Conservation (phyloP, 805 yeast species). For the Nakazawaea wyomingensis region DNA sequence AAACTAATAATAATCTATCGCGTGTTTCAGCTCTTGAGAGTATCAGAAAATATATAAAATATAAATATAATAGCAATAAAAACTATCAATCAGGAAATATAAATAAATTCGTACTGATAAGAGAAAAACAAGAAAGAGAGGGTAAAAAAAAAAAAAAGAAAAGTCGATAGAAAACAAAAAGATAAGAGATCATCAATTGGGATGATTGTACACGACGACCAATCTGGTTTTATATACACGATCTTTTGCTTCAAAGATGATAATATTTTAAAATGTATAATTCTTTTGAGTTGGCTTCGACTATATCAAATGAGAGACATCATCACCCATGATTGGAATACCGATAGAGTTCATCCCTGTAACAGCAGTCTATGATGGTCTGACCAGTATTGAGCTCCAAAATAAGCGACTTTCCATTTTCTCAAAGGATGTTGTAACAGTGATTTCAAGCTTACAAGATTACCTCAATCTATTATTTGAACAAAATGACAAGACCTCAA, state of each 20-base stretch:
- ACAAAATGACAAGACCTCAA: background rate
- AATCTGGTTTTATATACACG: background rate
- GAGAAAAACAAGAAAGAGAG: background rate
- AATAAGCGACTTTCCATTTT: slow-evolving; percentile 1
- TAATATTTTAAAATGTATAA: background rate
- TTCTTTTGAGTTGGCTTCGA: no score
- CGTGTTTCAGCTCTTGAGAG: background rate
- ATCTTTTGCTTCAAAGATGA: background rate
- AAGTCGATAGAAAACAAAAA: no score
- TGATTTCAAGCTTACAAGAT: slow-evolving; percentile 5
- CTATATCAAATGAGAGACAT: background rate
- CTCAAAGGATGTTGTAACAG: slow-evolving; percentile 2
- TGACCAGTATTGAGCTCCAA: background rate
- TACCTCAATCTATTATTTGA: slow-evolving; percentile 2
- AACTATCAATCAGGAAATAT: background rate
- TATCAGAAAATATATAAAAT: background rate
- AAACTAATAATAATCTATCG: background rate
- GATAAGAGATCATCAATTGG: background rate
- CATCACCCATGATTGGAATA: background rate
- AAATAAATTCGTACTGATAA: background rate
- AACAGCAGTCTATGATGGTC: background rate
- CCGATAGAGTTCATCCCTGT: background rate
- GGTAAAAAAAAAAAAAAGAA: background rate
- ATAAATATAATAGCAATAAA: background rate
- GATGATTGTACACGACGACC: no score